These are phyloP conservation scores for Boletellus deceptivus DNA, from an alignment of 1,284 basidiomycete genomes.

Conservation along the genomic window DNA sequence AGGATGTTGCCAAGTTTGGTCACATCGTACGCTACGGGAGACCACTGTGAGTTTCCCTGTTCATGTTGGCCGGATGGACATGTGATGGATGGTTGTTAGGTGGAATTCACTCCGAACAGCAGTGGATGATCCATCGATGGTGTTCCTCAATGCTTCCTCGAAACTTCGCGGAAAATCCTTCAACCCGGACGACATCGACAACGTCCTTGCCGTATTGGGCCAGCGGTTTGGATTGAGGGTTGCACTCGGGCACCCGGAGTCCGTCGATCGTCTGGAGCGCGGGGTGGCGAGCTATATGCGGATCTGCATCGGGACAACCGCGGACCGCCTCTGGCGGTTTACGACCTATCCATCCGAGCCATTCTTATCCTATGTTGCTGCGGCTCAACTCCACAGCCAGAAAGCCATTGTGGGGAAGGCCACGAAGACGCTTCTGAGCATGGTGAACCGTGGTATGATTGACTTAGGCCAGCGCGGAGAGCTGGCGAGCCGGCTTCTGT, in stretches of 20 bases:
- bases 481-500: slow-evolving; percentile 9
- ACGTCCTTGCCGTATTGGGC: too few relatives aligned
- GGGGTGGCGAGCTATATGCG: slow-evolving; percentile 11
- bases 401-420: neutral
- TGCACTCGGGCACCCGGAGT: slow-evolving; percentile 1
- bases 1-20: neutral
- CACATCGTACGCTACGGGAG: neutral
- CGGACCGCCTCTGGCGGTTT: slow-evolving; percentile 4
- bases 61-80: too few relatives aligned
- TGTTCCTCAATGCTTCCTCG: neutral
- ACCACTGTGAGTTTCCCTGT: too few relatives aligned
- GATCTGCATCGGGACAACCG: slow-evolving; percentile 1
- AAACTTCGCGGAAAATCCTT: too few relatives aligned
- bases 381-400: neutral
- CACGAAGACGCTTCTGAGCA: neutral
- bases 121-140: neutral
- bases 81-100: neutral
- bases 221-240: too few relatives aligned
- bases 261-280: neutral
- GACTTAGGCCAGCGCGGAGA: slow-evolving; percentile 7
- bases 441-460: slow-evolving; percentile 9
- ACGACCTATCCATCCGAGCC: neutral
- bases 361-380: neutral
- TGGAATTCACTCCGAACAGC: neutral
- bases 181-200: neutral